Evolutionary conservation across 2,329 filamentous ascomycete genomes (phyloP), one percentile per base, ranked within the genome.

Genomic region (Penicillium sp.): DNA sequence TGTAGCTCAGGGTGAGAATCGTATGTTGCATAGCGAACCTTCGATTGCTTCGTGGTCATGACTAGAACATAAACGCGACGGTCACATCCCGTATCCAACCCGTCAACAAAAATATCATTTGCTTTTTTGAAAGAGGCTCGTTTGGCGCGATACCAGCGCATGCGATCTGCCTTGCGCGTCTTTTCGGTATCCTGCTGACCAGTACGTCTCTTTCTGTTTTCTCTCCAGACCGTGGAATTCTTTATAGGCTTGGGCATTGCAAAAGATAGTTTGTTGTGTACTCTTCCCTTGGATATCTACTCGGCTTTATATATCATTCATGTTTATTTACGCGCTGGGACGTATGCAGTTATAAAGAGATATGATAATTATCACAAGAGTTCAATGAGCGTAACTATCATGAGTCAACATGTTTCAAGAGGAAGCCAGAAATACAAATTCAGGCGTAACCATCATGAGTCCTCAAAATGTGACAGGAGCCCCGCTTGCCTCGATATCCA

Each of bases 71-170:
- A 50, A 21, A 50, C 34, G 22, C 42, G 32, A 36, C 40, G 40
- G 22, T 42, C 29, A 43, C 27, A 31, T 5, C 48, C 40, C 2
- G 27, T 50, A 38, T 50, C 48, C 4, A 50, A 18, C 8, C 48
- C 40, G 16, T 50, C 40, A 21, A 50, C 18, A 44, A 38, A 50
- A 21, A 50, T 32, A 44, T 43, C 21, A 44, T 50, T 50, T 34
- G 40, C 48, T 29, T 32, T 43, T 11, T 24, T 50, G 32, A 50
- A 50, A 16, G 48, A 21, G 31, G 39, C 29, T 10, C 7, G 27
- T 22, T 50, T 50, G 13, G 24, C n/a, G 9, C 39, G 27, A 43
- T 31, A 31, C 21, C 32, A 50, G 16, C 40, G 40, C 34, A 36
- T 32, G 13, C 29, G 48, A 18, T 50, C 34, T 10, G 48, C 40